Evolutionary conservation across 2,329 filamentous ascomycete genomes (phyloP).

Genomic region (Diaporthe vexans): DNA sequence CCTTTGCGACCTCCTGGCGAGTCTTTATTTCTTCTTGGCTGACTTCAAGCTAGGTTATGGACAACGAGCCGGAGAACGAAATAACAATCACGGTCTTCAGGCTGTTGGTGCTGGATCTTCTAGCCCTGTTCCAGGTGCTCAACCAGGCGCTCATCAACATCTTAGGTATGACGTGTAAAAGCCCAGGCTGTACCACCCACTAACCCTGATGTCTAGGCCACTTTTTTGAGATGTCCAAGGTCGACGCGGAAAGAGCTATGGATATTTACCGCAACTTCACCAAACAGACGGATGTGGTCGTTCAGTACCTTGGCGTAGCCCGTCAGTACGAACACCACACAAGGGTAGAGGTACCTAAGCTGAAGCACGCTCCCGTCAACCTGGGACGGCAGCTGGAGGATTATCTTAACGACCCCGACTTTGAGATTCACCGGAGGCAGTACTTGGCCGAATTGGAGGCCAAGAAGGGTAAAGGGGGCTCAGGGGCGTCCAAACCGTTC

Average conservation of each 20-base stretch:
- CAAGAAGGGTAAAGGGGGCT: constrained; percentile 63
- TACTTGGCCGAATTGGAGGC: constrained; percentile 91
- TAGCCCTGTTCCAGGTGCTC: constrained; percentile 92
- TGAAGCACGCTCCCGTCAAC: constrained; percentile 97
- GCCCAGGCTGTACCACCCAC: background rate
- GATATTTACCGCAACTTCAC: constrained; percentile 94
- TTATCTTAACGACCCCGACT: constrained; percentile 94
- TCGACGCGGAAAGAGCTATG: constrained; percentile 92
- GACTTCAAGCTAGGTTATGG: constrained; percentile 71
- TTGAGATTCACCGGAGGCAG: constrained; percentile 92
- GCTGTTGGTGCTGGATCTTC: constrained; percentile 88
- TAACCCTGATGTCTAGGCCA: constrained; percentile 72
- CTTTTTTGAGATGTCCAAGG: constrained; percentile 98
- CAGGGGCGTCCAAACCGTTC: constrained; percentile 51
- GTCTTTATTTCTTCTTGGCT: background rate
- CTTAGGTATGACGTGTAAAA: constrained; percentile 72
- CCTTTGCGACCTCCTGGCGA: background rate
- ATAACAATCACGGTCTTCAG: constrained; percentile 96
- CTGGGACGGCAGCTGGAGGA: constrained; percentile 91
- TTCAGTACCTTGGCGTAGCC: constrained; percentile 89
- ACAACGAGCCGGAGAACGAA: constrained; percentile 93
- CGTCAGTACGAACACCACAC: constrained; percentile 94
- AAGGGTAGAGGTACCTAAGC: constrained; percentile 91
- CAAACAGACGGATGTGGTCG: constrained; percentile 91
- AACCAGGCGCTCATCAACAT: constrained; percentile 99